Base-by-base conservation (phyloP, 371 early-diverging fungal genomes). In the Mortierella sp. region DNA sequence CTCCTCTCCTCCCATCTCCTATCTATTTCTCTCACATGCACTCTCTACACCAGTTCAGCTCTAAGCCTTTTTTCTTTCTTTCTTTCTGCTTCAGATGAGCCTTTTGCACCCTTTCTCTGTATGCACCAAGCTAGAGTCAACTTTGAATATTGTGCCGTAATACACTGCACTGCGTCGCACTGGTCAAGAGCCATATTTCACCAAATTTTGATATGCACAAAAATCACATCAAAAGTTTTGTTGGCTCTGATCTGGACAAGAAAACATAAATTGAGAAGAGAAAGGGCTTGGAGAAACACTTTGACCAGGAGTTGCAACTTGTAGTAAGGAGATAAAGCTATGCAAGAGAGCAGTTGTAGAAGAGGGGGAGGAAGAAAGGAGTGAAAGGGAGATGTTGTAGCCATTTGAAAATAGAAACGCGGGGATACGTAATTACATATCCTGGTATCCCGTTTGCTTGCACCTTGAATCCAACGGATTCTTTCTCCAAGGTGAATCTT, bases 321-420 rank as follows among this genome's bases (percentile, higher is more conserved):
- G 9, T 20, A 6, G 16, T 20, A 18, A 55, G 24, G 55, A 55
- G 28, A 28, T 30, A 30, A 55, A 28, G 55, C 55, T 1, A 55
- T 28, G 28, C 20, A 55, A 28, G 18, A 28, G 55, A 55, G 30
- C 55, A 28, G 28, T 55, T 28, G 16, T 55, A 55, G 55, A 55
- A 9, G 20, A 9, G 28, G 28, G 16, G 49, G 49, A 16, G 16
- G 14, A 16, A 28, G 12, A 11, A 28, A 28, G 28, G 55, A 26
- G 14, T 12, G 24, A 55, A 55, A 55, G 24, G 55, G 28, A 52
- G 16, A 9, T 5, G 20, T 52, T 52, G 24, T n/a, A 16, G 9
- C 43, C 16, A 43, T 52, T 52, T 52, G 55, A 55, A 28, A 55
- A 28, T 28, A 55, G 55, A 55, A 51, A 55, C 28, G 55, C 28